Conservation (phyloP, 2,329 filamentous ascomycete genomes). For the Acarospora socialis region DNA sequence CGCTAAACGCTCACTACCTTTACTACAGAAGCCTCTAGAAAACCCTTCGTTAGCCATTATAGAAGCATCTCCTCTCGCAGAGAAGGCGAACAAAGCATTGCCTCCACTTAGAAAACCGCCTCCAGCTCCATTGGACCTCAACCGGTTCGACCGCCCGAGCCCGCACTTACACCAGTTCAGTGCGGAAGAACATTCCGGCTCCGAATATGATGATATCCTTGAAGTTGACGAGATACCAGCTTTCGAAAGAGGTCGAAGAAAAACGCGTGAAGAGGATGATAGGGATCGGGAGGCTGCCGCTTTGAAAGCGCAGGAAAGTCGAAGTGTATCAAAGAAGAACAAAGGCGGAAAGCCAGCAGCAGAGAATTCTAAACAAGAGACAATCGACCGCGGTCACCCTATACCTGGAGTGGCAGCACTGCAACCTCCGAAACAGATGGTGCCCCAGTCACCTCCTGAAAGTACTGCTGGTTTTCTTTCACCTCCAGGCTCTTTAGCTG, state of each 20-base stretch:
- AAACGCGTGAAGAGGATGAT: slow-evolving; percentile 81
- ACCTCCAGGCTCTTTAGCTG: slow-evolving; percentile 19
- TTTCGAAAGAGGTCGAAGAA: slow-evolving; percentile 56
- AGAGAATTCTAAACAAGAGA: slow-evolving; percentile 41
- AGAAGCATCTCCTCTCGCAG: slow-evolving; percentile 32
- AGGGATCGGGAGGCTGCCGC: slow-evolving; percentile 57
- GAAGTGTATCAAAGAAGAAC: slow-evolving; percentile 24
- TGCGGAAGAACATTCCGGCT: slow-evolving; percentile 52
- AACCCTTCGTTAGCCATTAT: slow-evolving; percentile 24
- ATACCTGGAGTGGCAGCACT: no score
- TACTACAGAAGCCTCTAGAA: slow-evolving; percentile 12
- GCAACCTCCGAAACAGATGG: slow-evolving; percentile 1
- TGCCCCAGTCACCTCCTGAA: slow-evolving; percentile 11
- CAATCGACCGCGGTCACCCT: no score
- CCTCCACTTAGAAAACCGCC: slow-evolving; percentile 63
- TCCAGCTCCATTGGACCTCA: slow-evolving; percentile 68
- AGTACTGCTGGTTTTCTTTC: slow-evolving; percentile 14
- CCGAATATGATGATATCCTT: slow-evolving; percentile 68
- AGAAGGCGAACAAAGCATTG: slow-evolving; percentile 36
- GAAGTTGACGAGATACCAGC: slow-evolving; percentile 50
- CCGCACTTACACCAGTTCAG: slow-evolving; percentile 26
- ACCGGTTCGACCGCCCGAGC: slow-evolving; percentile 17
- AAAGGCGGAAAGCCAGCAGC: no score
- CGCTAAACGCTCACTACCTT: slow-evolving; percentile 12
- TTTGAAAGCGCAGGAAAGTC: slow-evolving; percentile 47